Base-by-base conservation (phyloP, 2,329 filamentous ascomycete species). In the Microsporum ferrugineum region DNA sequence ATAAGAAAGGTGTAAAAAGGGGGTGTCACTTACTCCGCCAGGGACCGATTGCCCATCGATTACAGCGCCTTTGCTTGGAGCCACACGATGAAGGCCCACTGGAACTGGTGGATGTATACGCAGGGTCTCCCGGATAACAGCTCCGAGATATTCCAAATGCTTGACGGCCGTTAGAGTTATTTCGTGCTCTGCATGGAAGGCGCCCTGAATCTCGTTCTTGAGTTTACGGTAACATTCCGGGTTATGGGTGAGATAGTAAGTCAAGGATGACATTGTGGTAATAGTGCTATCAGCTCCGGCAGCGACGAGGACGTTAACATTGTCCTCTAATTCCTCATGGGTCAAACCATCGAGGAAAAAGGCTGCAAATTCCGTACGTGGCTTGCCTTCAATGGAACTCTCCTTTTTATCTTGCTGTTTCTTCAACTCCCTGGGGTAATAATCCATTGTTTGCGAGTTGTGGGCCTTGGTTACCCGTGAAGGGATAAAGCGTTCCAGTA, bases 271-370 rank as follows among this genome's bases (percentile, higher is more conserved):
- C 0, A 91, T 78, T 5, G 82, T 84, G 68, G 91, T 91, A 41
- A 87, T 88, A 0, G 88, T 92, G 0, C 88, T 92, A 72, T 94
- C 89, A 1, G 83, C 87, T 2, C 88, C 88, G 0, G 88, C 88
- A 56, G 39, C 64, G 64, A 10, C 59, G 39, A 0, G 84, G 84
- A 67, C 84, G 82, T 68, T 85, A 85, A 41, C 90, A 78, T 2
- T 91, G 74, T 71, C 84, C 85, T 73, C 91, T 91, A 68, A 91
- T 88, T 0, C 90, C 81, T 5, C 84, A 80, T 4, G 82, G 82
- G 0, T 91, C 78, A 56, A 33, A 2, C 34, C 51, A 12, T 5
- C 82, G 84, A 69, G 91, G 91, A 43, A 87, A 88, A 43, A 29
- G 14, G 29, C 14, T 7, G 29, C 31, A 17, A 56, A 34, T 31